Evolutionary conservation across 495 filamentous ascomycete species (phyloP).

Genomic region (Cercophora newfieldiana): DNA sequence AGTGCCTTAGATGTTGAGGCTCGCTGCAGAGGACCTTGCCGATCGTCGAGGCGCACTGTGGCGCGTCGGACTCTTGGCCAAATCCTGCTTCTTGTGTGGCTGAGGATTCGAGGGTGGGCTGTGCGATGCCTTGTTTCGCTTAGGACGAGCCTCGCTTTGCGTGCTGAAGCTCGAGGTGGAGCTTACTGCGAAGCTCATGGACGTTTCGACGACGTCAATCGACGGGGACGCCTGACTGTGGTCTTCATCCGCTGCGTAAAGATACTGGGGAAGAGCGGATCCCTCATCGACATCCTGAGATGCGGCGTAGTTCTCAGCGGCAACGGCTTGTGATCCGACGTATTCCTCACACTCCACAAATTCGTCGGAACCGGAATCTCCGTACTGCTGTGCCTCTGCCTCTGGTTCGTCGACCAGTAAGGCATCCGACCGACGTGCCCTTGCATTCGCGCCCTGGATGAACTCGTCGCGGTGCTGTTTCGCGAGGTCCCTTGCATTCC

Average conservation of each 20-base stretch:
- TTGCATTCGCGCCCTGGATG: constrained; percentile 25
- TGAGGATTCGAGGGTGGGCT: constrained; percentile 11
- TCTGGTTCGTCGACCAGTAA: not conserved
- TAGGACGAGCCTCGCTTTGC: constrained; percentile 7
- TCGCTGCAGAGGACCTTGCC: constrained; percentile 8
- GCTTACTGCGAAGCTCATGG: constrained; percentile 15
- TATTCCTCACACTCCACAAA: constrained; percentile 26
- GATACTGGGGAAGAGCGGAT: constrained; percentile 18
- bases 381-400: constrained; percentile 18
- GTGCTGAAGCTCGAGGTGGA: constrained; percentile 11
- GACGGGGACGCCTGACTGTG: constrained; percentile 3
- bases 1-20: constrained; percentile 15
- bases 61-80: constrained; percentile 12
- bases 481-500: constrained; percentile 25
- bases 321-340: constrained; percentile 12
- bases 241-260: constrained; percentile 22
- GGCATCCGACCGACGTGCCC: constrained; percentile 18
- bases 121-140: constrained; percentile 13
- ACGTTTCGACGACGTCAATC: constrained; percentile 14
- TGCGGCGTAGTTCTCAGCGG: constrained; percentile 17
- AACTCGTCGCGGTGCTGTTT: constrained; percentile 22
- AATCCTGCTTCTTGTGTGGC: constrained; percentile 14
- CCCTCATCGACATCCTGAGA: constrained; percentile 16
- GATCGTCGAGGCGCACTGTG: constrained; percentile 17
- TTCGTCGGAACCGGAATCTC: constrained; percentile 17